Evolutionary conservation across 352 stramenopile species (phyloP).

Genomic region (Peronospora farinosa): DNA sequence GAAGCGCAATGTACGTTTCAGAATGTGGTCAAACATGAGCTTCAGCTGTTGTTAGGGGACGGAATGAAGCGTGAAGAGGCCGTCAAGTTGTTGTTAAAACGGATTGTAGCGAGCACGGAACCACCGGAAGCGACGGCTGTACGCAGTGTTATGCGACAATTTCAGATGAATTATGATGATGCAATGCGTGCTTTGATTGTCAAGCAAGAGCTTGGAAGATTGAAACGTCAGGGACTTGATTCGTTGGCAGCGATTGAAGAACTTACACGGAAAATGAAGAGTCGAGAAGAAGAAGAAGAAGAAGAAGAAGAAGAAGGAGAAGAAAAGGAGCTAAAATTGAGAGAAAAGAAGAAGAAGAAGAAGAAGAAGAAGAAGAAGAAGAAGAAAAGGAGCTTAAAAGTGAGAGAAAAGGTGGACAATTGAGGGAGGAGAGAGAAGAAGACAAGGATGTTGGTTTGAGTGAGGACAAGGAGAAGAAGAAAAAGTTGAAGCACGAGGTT

Average conservation of each 20-base stretch:
- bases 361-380: background rate
- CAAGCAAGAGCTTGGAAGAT: conserved; percentile 75
- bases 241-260: conserved; percentile 82
- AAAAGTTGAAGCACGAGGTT: background rate
- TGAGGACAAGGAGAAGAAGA: conserved; percentile 3
- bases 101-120: conserved; percentile 65
- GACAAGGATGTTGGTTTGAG: background rate
- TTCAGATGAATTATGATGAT: conserved; percentile 84
- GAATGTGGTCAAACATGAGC: conserved; percentile 72
- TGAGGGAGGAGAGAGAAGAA: conserved; percentile 2
- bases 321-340: background rate
- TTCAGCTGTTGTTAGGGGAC: conserved; percentile 52
- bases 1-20: conserved; percentile 69
- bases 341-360: background rate
- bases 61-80: conserved; percentile 61
- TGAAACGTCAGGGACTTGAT: conserved; percentile 72
- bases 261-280: conserved; percentile 78
- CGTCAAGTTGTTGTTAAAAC: conserved; percentile 62
- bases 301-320: conserved; percentile 2
- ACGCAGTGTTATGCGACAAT: conserved; percentile 73
- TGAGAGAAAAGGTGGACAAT: background rate
- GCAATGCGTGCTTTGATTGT: conserved; percentile 78
- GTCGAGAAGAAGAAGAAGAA: conserved; percentile 12
- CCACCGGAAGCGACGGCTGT: conserved; percentile 58
- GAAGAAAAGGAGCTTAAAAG: background rate